Evolutionary conservation across 1,139 yeast genomes (phyloP).

Genomic region (Scheffersomyces titani): DNA sequence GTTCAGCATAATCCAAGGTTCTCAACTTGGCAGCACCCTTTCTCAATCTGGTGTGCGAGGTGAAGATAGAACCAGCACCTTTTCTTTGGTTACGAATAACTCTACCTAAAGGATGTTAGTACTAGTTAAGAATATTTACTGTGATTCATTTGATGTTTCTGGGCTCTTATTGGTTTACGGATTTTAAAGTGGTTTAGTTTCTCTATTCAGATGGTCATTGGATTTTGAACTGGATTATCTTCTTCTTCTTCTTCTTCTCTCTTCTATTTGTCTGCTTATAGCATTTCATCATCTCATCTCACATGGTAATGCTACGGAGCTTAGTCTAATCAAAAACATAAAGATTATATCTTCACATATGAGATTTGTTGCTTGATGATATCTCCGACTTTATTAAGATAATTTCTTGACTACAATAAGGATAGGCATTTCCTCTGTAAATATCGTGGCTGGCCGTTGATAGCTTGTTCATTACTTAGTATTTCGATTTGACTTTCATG

Average conservation of each 20-base stretch:
- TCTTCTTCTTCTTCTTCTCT: neutral
- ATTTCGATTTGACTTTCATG: neutral
- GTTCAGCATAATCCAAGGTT: slow-evolving; percentile 98
- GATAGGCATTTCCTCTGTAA: neutral
- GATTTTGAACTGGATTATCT: no score
- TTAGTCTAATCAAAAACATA: neutral
- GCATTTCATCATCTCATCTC: neutral
- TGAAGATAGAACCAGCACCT: slow-evolving; percentile 99
- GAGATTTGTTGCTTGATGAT: neutral
- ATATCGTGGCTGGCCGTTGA: neutral
- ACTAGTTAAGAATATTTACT: neutral
- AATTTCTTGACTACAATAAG: neutral
- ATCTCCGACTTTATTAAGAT: neutral
- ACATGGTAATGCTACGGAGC: neutral
- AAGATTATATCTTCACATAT: neutral
- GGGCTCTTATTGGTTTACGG: neutral
- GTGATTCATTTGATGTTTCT: neutral
- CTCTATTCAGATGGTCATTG: no score
- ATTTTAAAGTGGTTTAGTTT: no score
- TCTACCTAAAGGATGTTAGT: slow-evolving; percentile 69
- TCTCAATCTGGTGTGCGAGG: slow-evolving; percentile 99
- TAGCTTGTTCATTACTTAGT: neutral
- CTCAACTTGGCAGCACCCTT: slow-evolving; percentile 99
- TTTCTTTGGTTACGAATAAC: slow-evolving; percentile 99
- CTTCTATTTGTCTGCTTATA: neutral